Percentiles rank a stretch among this genome's conserved stretches.
Conservation (phyloP, 352 stramenopile genomes). For the Globisporangium solare region DNA sequence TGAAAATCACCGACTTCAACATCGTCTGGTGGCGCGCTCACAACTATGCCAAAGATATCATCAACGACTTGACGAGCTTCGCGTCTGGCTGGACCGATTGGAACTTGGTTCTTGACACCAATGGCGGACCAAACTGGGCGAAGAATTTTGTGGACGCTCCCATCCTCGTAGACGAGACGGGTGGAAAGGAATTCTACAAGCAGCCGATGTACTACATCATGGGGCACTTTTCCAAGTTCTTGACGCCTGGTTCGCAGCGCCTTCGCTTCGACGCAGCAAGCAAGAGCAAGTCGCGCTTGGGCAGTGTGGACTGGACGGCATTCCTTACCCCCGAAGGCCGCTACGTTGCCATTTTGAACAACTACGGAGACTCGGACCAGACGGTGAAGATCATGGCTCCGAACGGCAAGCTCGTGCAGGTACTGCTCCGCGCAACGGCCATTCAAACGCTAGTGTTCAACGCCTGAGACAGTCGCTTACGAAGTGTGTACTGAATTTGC, state of each 20-base stretch:
- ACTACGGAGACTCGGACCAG: constrained; percentile 29
- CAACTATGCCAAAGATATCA: constrained; percentile 75
- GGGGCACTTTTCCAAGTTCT: constrained; percentile 60
- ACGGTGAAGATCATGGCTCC: constrained; percentile 37
- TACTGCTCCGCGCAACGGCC: constrained; percentile 30
- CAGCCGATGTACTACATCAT: constrained; percentile 73
- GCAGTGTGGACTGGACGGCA: constrained; percentile 20
- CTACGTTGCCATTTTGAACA: constrained; percentile 27
- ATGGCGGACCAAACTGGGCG: constrained; percentile 69
- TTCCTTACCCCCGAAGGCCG: constrained; percentile 22
- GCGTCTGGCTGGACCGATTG: constrained; percentile 76
- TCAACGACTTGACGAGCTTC: constrained; percentile 73
- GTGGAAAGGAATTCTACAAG: constrained; percentile 52
- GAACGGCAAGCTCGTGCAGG: constrained; percentile 29
- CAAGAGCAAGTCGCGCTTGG: constrained; percentile 17
- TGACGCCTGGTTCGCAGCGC: constrained; percentile 39
- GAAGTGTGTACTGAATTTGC: too few species aligned
- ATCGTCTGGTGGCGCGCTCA: constrained; percentile 62
- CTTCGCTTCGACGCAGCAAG: constrained; percentile 17
- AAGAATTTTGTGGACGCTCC: constrained; percentile 65
- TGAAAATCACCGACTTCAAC: constrained; percentile 35
- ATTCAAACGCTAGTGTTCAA: constrained; percentile 46
- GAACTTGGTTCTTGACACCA: constrained; percentile 68
- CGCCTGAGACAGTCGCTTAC: constrained; percentile 10
- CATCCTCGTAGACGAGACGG: constrained; percentile 44